Base-by-base conservation (phyloP, 2,329 filamentous ascomycete genomes). In the Neoscytalidium dimidiatum region DNA sequence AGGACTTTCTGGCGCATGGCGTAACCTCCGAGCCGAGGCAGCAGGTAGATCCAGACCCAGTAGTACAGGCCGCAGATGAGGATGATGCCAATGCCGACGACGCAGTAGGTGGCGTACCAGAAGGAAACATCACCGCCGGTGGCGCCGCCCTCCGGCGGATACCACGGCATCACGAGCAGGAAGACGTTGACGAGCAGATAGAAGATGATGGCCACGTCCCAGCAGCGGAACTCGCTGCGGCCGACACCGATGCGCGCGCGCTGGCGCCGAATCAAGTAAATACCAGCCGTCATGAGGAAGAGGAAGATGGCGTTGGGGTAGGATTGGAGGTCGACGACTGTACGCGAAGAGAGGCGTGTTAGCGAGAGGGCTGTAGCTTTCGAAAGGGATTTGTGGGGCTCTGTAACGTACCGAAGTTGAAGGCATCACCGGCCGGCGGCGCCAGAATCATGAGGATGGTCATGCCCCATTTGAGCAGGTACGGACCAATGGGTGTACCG, bases 401-500 rank as follows among this genome's bases (percentile, higher is more conserved):
- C 19, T 2, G 57, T 70, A 73, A 23, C 8, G 69, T 35, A 61
- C 57, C 57, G 69, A 92, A 91, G 8, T 86, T 88, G 75, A 92
- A 92, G 0, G 90, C 86, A 51, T 89, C 85, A 2, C 82, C 81
- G 0, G 88, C 86, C 0, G 89, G 88, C 0, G 89, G 89, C 0
- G 90, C 78, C 0, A 82, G 75, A 51, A 92, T 90, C 3, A 91
- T 88, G 0, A 92, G 77, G 0, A 90, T 69, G 0, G 88, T 90
- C 0, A 89, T 89, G 33, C 92, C 80, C 69, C 86, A 91, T 69
- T 92, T 88, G 1, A 92, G 81, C 3, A 92, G 74, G 0, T 92
- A 81, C 0, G 89, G 90, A 0, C 89, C 89, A 1, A 91, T 74
- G 0, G 90, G 90, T 0, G 89, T 86, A 46, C 84, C 83, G 70